A percentile compares a stretch with the other conserved stretches of the same genome.
phyloP scores from a whole-genome alignment of 1,284 basidiomycete genomes.

The Ustilago vetiveriae region DNA sequence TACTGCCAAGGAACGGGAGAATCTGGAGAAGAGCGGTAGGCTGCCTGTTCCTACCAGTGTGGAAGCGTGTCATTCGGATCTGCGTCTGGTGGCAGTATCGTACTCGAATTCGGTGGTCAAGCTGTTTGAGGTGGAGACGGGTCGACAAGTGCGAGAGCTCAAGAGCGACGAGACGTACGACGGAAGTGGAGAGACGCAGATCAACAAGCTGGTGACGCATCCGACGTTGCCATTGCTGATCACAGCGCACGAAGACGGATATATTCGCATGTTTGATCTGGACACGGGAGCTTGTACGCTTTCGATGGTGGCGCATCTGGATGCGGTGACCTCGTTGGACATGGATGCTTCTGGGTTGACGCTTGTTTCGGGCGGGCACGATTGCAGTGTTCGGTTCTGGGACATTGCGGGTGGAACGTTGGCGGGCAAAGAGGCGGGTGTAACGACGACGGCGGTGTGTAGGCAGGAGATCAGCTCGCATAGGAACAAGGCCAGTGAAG shows the following conservation, averaged over 20 bases:
- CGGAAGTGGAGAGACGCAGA: conserved; percentile 74
- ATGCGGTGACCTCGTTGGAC: conserved; percentile 87
- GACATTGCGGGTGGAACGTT: conserved; percentile 75
- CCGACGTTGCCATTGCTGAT: conserved; percentile 88
- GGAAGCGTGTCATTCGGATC: conserved; percentile 75
- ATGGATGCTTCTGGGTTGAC: conserved; percentile 86
- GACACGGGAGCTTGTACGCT: conserved; percentile 83
- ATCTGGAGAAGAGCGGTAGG: conserved; percentile 35
- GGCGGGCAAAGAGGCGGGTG: conserved; percentile 13
- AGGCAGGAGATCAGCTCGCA: conserved; percentile 85
- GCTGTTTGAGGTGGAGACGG: conserved; percentile 86
- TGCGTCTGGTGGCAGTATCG: conserved; percentile 74
- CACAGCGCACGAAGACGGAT: conserved; percentile 92
- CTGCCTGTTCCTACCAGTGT: conserved; percentile 78
- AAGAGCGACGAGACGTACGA: conserved; percentile 76
- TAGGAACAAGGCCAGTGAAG: conserved; percentile 86
- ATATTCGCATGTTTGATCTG: conserved; percentile 88
- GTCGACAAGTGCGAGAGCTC: conserved; percentile 79
- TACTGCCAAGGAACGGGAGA: conserved; percentile 68
- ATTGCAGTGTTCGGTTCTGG: conserved; percentile 95
- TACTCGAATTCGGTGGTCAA: conserved; percentile 89
- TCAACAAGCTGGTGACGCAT: conserved; percentile 89
- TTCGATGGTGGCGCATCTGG: conserved; percentile 88
- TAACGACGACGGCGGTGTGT: conserved; percentile 70
- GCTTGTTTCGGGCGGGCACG: conserved; percentile 88